phyloP scores from a whole-genome alignment of 352 stramenopile genomes.

The Globisporangium carolinianum region DNA sequence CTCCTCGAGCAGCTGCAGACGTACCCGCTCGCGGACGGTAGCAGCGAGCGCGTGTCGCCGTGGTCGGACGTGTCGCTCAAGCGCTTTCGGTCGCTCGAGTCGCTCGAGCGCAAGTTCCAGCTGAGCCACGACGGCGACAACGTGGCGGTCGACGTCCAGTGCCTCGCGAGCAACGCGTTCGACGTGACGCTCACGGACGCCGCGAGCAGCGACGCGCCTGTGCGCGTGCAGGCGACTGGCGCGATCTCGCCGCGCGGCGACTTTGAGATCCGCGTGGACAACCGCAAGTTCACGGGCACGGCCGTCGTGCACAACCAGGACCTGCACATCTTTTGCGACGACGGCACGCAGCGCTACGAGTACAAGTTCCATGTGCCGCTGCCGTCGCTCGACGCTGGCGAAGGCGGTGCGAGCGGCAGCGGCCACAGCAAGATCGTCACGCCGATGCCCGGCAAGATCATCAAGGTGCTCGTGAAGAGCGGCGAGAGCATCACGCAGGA shows the following conservation, averaged over 20 bases:
- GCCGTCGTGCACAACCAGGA: slow-evolving; percentile 60
- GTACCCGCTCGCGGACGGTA: slow-evolving; percentile 25
- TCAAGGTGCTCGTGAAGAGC: slow-evolving; percentile 84
- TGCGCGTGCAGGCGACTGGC: slow-evolving; percentile 23
- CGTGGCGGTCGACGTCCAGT: slow-evolving; percentile 36
- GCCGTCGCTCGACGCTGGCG: slow-evolving; percentile 31
- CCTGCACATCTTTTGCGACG: slow-evolving; percentile 72
- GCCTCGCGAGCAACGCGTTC: slow-evolving; percentile 29
- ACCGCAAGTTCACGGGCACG: slow-evolving; percentile 59
- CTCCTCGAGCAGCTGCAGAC: slow-evolving; percentile 50
- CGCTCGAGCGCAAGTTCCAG: slow-evolving; percentile 38
- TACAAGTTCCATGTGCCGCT: slow-evolving; percentile 80
- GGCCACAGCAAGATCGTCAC: slow-evolving; percentile 62
- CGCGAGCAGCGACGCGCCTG: slow-evolving; percentile 8
- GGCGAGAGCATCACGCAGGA: slow-evolving; percentile 85
- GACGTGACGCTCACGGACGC: slow-evolving; percentile 26
- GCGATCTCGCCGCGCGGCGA: slow-evolving; percentile 34
- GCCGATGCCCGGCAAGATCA: slow-evolving; percentile 95
- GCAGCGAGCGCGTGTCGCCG: slow-evolving; percentile 42
- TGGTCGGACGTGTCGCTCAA: slow-evolving; percentile 44
- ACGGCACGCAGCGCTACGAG: slow-evolving; percentile 63
- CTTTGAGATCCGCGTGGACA: slow-evolving; percentile 62
- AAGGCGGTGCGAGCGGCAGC: slow-evolving; percentile 20
- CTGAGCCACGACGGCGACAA: slow-evolving; percentile 38
- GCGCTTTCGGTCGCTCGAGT: slow-evolving; percentile 59